A percentile compares a stretch with the other conserved stretches of the same genome.
Evolutionary conservation across 768 basidiomycete species (phyloP).

Genomic region (Lentinula raphanica): DNA sequence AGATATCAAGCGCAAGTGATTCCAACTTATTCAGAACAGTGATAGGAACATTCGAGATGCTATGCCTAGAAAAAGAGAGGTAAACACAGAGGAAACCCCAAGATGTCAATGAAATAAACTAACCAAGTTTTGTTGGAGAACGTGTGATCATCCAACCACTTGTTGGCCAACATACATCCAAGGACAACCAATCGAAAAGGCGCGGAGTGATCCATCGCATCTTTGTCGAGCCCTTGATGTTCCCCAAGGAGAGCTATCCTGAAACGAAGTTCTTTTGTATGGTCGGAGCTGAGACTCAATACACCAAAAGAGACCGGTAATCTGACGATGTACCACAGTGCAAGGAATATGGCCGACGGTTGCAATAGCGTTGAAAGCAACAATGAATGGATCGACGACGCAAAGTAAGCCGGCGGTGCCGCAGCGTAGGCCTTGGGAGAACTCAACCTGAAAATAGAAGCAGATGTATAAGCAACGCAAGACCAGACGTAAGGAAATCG

Average conservation of each 20-base stretch:
- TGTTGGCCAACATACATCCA: constrained; percentile 83
- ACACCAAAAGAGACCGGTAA: constrained; percentile 66
- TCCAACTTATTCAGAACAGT: constrained; percentile 68
- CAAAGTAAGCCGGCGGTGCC: constrained; percentile 48
- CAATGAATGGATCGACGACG: constrained; percentile 62
- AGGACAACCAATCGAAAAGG: constrained; percentile 73
- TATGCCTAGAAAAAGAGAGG: constrained; percentile 50
- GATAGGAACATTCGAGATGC: constrained; percentile 72
- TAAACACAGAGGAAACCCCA: constrained; percentile 6
- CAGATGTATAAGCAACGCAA: constrained; percentile 7
- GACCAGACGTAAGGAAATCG: constrained; percentile 6
- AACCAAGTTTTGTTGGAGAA: constrained; percentile 90
- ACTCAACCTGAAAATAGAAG: constrained; percentile 20
- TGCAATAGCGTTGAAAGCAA: constrained; percentile 76
- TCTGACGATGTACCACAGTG: constrained; percentile 78
- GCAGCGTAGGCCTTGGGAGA: constrained; percentile 35
- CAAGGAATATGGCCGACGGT: constrained; percentile 73
- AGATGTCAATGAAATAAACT: constrained; percentile 18
- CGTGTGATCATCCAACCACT: constrained; percentile 85
- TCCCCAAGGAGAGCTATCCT: constrained; percentile 60
- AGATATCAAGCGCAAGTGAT: constrained; percentile 63
- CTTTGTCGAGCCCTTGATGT: constrained; percentile 35
- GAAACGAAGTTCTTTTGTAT: constrained; percentile 57
- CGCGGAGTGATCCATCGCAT: constrained; percentile 50
- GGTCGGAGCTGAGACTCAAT: constrained; percentile 43